Conservation (phyloP, 768 basidiomycete genomes). For the Pilatotrama ljubarskyi region DNA sequence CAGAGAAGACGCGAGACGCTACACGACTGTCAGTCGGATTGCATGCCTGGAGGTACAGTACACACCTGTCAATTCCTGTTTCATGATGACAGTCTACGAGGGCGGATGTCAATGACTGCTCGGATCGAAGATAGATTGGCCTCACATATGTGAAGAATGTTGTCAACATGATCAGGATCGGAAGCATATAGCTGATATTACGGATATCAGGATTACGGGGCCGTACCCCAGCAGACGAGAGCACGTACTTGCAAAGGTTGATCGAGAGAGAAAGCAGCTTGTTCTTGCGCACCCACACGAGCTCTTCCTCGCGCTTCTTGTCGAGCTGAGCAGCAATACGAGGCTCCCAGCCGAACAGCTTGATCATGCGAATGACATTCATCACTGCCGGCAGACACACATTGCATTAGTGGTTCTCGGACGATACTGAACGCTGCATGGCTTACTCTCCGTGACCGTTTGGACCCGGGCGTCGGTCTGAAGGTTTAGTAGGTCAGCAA, state of each 20-base stretch:
- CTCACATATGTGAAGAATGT: conserved; percentile 60
- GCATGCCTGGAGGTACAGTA: neutral
- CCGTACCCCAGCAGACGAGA: neutral
- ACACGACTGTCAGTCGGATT: neutral
- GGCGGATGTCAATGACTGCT: neutral
- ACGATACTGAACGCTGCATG: neutral
- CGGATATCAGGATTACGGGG: conserved; percentile 27
- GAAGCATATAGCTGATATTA: conserved; percentile 48
- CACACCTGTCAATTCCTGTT: conserved; percentile 36
- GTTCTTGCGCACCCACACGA: conserved; percentile 52
- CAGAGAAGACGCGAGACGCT: conserved; percentile 21
- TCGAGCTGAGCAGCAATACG: conserved; percentile 53
- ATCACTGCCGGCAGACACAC: conserved; percentile 39
- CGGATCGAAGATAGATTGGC: no score
- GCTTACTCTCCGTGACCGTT: conserved; percentile 42
- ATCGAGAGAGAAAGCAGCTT: conserved; percentile 52
- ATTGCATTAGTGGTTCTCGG: neutral
- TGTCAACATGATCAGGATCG: conserved; percentile 61
- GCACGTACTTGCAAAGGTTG: conserved; percentile 42
- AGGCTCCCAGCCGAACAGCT: conserved; percentile 45
- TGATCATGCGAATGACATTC: conserved; percentile 44
- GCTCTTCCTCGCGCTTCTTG: conserved; percentile 60
- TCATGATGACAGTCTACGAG: conserved; percentile 40
- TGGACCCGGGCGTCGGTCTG: conserved; percentile 52
- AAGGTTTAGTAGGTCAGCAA: neutral